Conservation (phyloP, 108 stramenopile genomes). For the Cyclotella cryptica region DNA sequence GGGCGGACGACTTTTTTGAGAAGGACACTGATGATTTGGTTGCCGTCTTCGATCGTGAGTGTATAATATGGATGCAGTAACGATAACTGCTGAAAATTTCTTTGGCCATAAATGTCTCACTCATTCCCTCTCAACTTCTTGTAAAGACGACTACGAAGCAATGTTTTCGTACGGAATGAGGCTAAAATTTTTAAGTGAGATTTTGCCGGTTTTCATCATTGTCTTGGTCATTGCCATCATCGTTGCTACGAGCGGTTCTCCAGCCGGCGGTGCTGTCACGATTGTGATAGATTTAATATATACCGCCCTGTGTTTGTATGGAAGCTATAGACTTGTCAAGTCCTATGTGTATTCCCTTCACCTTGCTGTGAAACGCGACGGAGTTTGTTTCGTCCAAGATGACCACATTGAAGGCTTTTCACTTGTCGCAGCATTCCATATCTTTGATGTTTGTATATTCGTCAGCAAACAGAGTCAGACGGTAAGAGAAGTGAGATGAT, state of each 20-base stretch:
- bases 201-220: not conserved
- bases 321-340: conserved; percentile 10
- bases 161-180: not conserved
- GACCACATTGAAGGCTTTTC: not conserved
- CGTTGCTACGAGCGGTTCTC: too few species aligned
- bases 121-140: not conserved
- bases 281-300: not conserved
- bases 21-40: not conserved
- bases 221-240: not conserved
- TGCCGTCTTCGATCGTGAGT: conserved; percentile 11
- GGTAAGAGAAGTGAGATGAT: not conserved
- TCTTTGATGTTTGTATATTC: not conserved
- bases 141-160: not conserved
- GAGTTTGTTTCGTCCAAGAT: conserved; percentile 8
- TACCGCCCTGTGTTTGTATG: not conserved
- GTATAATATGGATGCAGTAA: not conserved
- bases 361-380: conserved; percentile 13
- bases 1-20: conserved; percentile 7
- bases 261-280: too few species aligned
- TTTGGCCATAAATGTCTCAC: not conserved
- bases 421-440: conserved; percentile 10
- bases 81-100: not conserved
- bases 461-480: conserved; percentile 7
- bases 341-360: conserved; percentile 4
- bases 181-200: not conserved